phyloP scores from a whole-genome alignment of 805 yeast species.

The Candida insectalens region DNA sequence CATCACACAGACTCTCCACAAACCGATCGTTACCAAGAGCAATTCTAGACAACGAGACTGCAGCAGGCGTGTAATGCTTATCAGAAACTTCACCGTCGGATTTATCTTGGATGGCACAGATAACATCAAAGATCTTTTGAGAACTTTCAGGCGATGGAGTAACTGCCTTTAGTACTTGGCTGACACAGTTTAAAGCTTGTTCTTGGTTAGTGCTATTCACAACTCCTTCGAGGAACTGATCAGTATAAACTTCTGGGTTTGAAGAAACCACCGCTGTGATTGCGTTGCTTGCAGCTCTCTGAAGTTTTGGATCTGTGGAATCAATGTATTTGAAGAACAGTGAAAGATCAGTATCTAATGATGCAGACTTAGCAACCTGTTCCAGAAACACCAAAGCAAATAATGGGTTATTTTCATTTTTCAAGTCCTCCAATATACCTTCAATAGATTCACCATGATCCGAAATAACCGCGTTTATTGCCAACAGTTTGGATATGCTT shows the following conservation, averaged over 20 bases:
- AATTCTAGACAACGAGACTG: constrained; percentile 17
- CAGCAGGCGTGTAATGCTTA: constrained; percentile 13
- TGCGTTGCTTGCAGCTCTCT: constrained; percentile 40
- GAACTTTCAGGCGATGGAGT: constrained; percentile 2
- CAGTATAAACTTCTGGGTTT: constrained; percentile 29
- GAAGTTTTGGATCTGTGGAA: constrained; percentile 24
- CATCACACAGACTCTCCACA: constrained; percentile 7
- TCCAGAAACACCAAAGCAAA: constrained; percentile 36
- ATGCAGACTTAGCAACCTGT: constrained; percentile 29
- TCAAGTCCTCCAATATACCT: constrained; percentile 11
- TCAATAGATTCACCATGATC: constrained; percentile 23
- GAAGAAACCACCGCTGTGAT: constrained; percentile 39
- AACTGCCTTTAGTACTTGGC: constrained; percentile 5
- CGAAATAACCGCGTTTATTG: constrained; percentile 24
- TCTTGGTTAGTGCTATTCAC: background rate
- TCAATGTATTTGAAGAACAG: constrained; percentile 26
- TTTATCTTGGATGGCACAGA: constrained; percentile 4
- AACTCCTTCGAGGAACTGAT: constrained; percentile 23
- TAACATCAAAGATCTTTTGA: constrained; percentile 5
- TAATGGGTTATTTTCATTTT: constrained; percentile 14
- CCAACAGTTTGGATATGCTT: constrained; percentile 20
- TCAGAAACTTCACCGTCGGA: constrained; percentile 6
- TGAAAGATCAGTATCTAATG: constrained; percentile 24
- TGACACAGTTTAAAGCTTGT: constrained; percentile 6
- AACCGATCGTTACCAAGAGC: constrained; percentile 9